Conservation (phyloP, 805 yeast species). For the Ogataea nonfermentans region DNA sequence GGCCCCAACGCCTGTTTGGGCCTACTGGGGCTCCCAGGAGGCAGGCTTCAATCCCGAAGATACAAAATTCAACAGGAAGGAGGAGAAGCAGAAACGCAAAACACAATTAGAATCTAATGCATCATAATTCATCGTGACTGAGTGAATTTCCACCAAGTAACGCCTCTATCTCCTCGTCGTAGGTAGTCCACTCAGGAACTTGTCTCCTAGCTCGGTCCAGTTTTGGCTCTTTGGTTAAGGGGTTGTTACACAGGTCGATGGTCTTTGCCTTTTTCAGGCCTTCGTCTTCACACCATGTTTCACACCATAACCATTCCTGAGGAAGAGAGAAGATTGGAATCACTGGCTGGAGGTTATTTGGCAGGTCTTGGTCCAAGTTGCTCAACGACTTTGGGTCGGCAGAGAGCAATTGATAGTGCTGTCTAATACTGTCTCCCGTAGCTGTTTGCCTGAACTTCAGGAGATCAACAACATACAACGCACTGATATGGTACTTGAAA, state of each 20-base stretch:
- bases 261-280: slow-evolving; percentile 63
- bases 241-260: slow-evolving; percentile 82
- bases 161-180: slow-evolving; percentile 53
- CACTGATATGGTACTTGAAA: slow-evolving; percentile 76
- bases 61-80: slow-evolving; percentile 62
- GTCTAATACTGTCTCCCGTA: slow-evolving; percentile 79
- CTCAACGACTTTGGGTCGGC: slow-evolving; percentile 76
- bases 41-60: slow-evolving; percentile 93
- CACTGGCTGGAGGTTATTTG: slow-evolving; percentile 75
- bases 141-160: slow-evolving; percentile 18
- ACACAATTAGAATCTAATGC: neutral
- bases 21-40: slow-evolving; percentile 77
- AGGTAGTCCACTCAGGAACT: slow-evolving; percentile 72
- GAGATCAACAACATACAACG: slow-evolving; percentile 79
- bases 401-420: slow-evolving; percentile 80
- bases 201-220: slow-evolving; percentile 72
- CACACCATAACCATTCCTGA: slow-evolving; percentile 91
- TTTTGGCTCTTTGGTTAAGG: slow-evolving; percentile 76
- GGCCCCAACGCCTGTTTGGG: slow-evolving; percentile 85
- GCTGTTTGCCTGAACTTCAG: slow-evolving; percentile 56
- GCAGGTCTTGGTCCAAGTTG: slow-evolving; percentile 87
- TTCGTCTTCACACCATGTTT: slow-evolving; percentile 82
- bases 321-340: slow-evolving; percentile 72
- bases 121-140: slow-evolving; percentile 19
- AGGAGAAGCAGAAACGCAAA: slow-evolving; percentile 52